phyloP scores from a whole-genome alignment of 495 filamentous ascomycete genomes.

The Clavariopsis aquatica region DNA sequence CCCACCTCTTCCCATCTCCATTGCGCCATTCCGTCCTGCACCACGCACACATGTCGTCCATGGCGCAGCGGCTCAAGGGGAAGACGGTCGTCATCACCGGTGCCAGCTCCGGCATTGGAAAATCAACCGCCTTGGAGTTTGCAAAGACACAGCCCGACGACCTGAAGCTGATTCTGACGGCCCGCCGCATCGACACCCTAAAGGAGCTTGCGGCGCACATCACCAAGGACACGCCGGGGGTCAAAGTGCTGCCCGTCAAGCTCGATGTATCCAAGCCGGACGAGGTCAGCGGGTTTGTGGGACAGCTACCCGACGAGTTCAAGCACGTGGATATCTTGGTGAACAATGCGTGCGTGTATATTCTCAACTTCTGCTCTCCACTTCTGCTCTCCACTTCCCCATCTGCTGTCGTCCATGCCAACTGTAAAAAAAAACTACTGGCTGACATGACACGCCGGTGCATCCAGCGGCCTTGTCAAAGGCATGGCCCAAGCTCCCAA shows the following conservation, averaged over 20 bases:
- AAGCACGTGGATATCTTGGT: slow-evolving; percentile 86
- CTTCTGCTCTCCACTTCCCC: not conserved
- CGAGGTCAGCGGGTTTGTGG: slow-evolving; percentile 74
- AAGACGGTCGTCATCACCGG: slow-evolving; percentile 94
- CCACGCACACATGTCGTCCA: slow-evolving; percentile 47
- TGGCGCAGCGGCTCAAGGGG: slow-evolving; percentile 83
- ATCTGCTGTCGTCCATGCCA: no score
- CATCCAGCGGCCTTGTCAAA: slow-evolving; percentile 75
- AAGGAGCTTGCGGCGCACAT: slow-evolving; percentile 78
- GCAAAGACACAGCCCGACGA: slow-evolving; percentile 78
- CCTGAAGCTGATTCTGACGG: slow-evolving; percentile 84
- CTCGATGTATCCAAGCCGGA: slow-evolving; percentile 83
- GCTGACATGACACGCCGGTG: not conserved
- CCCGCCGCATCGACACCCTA: slow-evolving; percentile 76
- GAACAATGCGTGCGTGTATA: slow-evolving; percentile 95
- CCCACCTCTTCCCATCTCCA: not conserved
- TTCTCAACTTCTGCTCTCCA: not conserved
- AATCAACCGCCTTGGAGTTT: slow-evolving; percentile 84
- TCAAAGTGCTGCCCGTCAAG: slow-evolving; percentile 77
- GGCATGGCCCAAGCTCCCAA: slow-evolving; percentile 83
- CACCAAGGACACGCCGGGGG: slow-evolving; percentile 76
- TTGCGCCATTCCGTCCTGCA: not conserved
- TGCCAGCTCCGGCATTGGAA: slow-evolving; percentile 90
- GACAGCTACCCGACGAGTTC: slow-evolving; percentile 75
- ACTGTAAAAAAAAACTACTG: no score